Evolutionary conservation across 768 basidiomycete species (phyloP), one percentile per base, ranked within the genome.

Genomic region (Suillus sp.): DNA sequence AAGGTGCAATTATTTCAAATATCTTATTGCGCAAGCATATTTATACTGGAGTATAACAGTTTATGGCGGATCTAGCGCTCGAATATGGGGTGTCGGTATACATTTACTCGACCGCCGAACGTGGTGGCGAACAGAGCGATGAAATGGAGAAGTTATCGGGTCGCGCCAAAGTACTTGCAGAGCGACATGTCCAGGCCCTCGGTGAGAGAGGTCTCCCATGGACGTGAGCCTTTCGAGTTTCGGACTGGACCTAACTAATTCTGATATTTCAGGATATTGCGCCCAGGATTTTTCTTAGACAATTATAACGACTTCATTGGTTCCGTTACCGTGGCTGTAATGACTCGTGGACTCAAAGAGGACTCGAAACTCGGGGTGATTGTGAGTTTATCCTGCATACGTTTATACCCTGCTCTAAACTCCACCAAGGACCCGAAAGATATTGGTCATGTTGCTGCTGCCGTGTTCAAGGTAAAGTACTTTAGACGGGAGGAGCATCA

Each of bases 231-330:
- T 32, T 30, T 58, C n/a, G 50, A 18, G 10, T 6, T 37, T 25
- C 1, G 27, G 42, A 40, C 35, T 1, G 35, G 38, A 40, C 34
- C 27, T n/a, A 50, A 59, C 53, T 6, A 7, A 32, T 22, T 32
- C 32, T 55, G 11, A 9, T 1, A 4, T 32, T 7, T 43, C 62
- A 80, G 78, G 20, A 77, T 81, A 57, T 57, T 81, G 27, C 78
- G 79, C 7, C 79, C 79, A 3, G 75, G 70, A 10, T 78, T 81
- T 61, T 81, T 81, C 66, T 78, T 81, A 78, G 80, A 81, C 57
- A 80, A 81, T 59, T 80, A 77, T 45, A 75, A 78, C 4, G 38
- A 27, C 38, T 70, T 68, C 3, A 72, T 80, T 22, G 80, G 80
- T 5, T 66, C 72, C 2, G 68, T 81, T 34, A 74, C 79, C 1